Percentiles rank a stretch among this genome's conserved stretches.
Evolutionary conservation across 805 yeast genomes (phyloP).

Genomic region (Metschnikowia koreensis): DNA sequence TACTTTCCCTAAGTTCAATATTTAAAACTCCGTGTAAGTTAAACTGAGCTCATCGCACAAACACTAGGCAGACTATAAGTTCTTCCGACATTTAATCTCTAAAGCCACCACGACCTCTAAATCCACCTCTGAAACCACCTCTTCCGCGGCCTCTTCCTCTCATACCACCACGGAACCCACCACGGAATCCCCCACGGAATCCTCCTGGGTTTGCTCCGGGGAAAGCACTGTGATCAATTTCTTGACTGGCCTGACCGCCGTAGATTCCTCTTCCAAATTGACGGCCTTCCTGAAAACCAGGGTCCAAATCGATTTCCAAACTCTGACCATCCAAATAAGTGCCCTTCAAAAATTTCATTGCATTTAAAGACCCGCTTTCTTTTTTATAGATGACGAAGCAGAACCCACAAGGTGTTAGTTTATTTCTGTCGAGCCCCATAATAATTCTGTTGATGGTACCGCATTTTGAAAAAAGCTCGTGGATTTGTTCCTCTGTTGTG

Average conservation of each 20-base stretch:
- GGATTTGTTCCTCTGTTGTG: constrained; percentile 93
- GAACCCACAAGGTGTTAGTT: constrained; percentile 94
- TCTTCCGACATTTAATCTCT: constrained; percentile 11
- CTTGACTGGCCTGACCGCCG: constrained; percentile 91
- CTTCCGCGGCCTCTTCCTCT: constrained; percentile 38
- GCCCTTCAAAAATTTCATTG: constrained; percentile 77
- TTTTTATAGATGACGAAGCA: constrained; percentile 81
- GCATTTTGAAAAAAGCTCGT: constrained; percentile 79
- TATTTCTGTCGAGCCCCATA: constrained; percentile 92
- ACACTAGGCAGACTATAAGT: neutral
- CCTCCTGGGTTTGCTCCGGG: constrained; percentile 15
- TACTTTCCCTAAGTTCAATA: too few relatives aligned
- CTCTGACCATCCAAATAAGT: constrained; percentile 82
- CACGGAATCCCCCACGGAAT: constrained; percentile 18
- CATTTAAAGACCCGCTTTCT: constrained; percentile 71
- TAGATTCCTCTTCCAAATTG: constrained; percentile 91
- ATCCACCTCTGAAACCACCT: constrained; percentile 27
- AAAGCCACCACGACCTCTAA: constrained; percentile 26
- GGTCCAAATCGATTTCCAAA: constrained; percentile 87
- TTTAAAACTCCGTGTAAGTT: too few relatives aligned
- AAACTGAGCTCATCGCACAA: too few relatives aligned
- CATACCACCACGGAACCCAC: constrained; percentile 43
- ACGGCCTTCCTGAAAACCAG: constrained; percentile 93
- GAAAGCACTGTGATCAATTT: constrained; percentile 29
- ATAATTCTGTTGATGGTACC: constrained; percentile 78